These are phyloP conservation scores for Claviceps digitariae DNA, from an alignment of 2,329 filamentous ascomycete species.

Conservation along the genomic window DNA sequence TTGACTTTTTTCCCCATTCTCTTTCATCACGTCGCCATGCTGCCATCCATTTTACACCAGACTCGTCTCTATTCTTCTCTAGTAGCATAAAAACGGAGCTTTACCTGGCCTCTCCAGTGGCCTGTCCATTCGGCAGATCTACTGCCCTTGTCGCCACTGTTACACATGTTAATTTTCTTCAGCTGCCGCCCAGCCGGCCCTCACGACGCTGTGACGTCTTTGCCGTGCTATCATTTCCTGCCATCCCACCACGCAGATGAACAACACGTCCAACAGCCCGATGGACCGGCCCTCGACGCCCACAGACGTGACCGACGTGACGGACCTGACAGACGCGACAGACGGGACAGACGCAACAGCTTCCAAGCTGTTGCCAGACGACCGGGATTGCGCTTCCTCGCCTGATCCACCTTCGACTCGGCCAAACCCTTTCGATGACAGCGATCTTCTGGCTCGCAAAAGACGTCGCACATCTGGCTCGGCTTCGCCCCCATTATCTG, in stretches of 20 bases:
- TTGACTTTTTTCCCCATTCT: conserved; percentile 1
- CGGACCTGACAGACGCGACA: too few species aligned
- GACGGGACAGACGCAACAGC: conserved; percentile 22
- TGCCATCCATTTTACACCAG: background rate
- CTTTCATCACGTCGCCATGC: conserved; percentile 1
- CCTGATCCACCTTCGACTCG: conserved; percentile 50
- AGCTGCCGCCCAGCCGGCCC: conserved; percentile 40
- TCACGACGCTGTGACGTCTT: conserved; percentile 37
- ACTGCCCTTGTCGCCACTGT: conserved; percentile 14
- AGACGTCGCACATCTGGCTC: conserved; percentile 46
- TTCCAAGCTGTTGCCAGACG: conserved; percentile 31
- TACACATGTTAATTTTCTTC: conserved; percentile 45
- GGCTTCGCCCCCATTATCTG: conserved; percentile 39
- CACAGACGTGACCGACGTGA: conserved; percentile 20
- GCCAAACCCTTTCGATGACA: conserved; percentile 51
- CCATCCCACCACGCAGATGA: conserved; percentile 3
- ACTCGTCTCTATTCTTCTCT: background rate
- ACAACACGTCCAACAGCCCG: conserved; percentile 16
- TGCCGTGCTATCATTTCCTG: conserved; percentile 18
- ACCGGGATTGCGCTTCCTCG: conserved; percentile 20
- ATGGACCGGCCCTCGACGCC: conserved; percentile 40
- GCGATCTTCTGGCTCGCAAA: conserved; percentile 42
- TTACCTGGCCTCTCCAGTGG: background rate
- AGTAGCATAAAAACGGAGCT: background rate
- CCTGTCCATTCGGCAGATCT: background rate